These are phyloP conservation scores for Hygrocybe coccinea DNA, from an alignment of 768 basidiomycete species.

Conservation along the genomic window DNA sequence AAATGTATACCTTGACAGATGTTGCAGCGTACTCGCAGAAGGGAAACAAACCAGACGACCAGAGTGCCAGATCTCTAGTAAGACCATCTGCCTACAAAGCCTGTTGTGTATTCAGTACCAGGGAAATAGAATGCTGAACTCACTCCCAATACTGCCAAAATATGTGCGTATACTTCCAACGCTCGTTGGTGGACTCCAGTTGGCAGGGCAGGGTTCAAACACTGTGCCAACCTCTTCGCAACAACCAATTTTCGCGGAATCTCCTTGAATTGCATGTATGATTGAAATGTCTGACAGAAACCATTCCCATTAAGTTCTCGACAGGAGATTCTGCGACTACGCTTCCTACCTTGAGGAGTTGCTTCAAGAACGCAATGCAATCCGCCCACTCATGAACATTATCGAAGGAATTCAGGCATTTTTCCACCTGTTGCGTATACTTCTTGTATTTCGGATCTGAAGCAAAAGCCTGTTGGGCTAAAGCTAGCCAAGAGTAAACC, in stretches of 20 bases:
- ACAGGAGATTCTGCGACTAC: conserved; percentile 7
- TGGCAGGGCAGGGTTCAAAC: conserved; percentile 94
- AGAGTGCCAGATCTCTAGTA: conserved; percentile 78
- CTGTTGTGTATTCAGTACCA: not conserved
- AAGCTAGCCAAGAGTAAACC: conserved; percentile 30
- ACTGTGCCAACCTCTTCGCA: conserved; percentile 91
- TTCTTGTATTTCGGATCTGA: conserved; percentile 94
- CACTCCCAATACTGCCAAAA: conserved; percentile 87
- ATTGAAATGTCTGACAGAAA: conserved; percentile 73
- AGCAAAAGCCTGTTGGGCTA: conserved; percentile 52
- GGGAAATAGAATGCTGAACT: conserved; percentile 24
- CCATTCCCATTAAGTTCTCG: not conserved
- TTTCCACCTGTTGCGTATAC: conserved; percentile 87
- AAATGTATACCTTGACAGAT: conserved; percentile 73
- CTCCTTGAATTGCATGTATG: conserved; percentile 90
- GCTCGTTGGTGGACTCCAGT: conserved; percentile 96
- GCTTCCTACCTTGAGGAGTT: conserved; percentile 71
- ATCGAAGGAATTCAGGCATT: conserved; percentile 88
- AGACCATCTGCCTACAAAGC: conserved; percentile 73
- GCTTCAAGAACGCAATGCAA: conserved; percentile 95
- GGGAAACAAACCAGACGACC: conserved; percentile 95
- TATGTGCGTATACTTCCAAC: conserved; percentile 89
- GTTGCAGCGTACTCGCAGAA: conserved; percentile 99
- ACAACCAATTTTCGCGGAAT: conserved; percentile 94
- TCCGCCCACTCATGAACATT: conserved; percentile 99